Percentiles rank a stretch among this genome's conserved stretches.
These are phyloP conservation scores for Penicillium sp. DNA, from an alignment of 2,329 filamentous ascomycete genomes.

Conservation along the genomic window DNA sequence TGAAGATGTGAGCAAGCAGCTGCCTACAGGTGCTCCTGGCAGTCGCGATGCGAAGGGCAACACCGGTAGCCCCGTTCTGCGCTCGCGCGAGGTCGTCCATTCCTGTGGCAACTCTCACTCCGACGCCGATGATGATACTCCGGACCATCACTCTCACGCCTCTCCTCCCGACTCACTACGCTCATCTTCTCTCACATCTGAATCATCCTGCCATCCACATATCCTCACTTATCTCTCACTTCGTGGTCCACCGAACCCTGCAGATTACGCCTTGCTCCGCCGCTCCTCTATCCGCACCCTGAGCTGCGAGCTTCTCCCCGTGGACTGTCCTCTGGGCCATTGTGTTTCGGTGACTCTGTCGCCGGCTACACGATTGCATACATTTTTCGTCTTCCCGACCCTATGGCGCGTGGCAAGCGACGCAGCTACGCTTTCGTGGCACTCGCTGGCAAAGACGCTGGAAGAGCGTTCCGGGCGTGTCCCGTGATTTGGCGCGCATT, in stretches of 20 bases:
- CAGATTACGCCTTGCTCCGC: constrained; percentile 52
- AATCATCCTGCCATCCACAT: constrained; percentile 50
- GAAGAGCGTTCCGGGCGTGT: constrained; percentile 44
- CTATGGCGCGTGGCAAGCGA: constrained; percentile 52
- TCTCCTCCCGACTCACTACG: constrained; percentile 39
- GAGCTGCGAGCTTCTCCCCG: constrained; percentile 53
- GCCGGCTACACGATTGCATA: constrained; percentile 57
- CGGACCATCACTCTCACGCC: constrained; percentile 33
- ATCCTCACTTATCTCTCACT: constrained; percentile 56
- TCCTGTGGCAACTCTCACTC: constrained; percentile 44
- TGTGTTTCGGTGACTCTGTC: constrained; percentile 54
- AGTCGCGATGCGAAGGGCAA: constrained; percentile 46
- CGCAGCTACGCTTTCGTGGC: constrained; percentile 55
- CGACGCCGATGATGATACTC: constrained; percentile 33
- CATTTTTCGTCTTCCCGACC: constrained; percentile 55
- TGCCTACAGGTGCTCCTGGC: constrained; percentile 51
- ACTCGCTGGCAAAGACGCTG: constrained; percentile 51
- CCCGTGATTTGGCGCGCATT: constrained; percentile 52
- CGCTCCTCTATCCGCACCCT: constrained; percentile 55
- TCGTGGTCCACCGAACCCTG: constrained; percentile 50
- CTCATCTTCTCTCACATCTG: constrained; percentile 42
- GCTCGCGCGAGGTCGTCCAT: constrained; percentile 51
- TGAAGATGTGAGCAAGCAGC: constrained; percentile 49
- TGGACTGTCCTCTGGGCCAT: constrained; percentile 53
- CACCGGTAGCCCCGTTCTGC: constrained; percentile 52